phyloP scores from a whole-genome alignment of 495 filamentous ascomycete species.

The Neurospora sp. region DNA sequence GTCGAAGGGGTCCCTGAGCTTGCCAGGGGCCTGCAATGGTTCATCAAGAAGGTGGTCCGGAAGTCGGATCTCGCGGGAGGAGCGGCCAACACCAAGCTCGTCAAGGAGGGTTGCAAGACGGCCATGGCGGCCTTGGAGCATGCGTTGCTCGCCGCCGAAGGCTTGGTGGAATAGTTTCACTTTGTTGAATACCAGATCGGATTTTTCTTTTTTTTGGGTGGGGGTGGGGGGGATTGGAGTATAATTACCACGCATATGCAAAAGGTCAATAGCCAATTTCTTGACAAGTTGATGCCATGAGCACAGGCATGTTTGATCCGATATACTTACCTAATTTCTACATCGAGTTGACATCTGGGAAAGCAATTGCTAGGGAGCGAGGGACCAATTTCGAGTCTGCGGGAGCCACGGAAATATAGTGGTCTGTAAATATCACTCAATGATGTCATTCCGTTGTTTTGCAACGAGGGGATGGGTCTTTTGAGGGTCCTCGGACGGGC shows the following conservation, averaged over 20 bases:
- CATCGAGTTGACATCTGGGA: background rate
- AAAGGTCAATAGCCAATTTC: background rate
- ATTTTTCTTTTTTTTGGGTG: too few species aligned
- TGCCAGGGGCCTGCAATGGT: constrained; percentile 62
- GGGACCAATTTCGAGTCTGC: background rate
- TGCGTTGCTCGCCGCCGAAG: constrained; percentile 28
- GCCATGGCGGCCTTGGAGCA: constrained; percentile 49
- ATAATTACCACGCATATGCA: background rate
- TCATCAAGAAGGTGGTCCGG: constrained; percentile 64
- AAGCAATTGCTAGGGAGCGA: background rate
- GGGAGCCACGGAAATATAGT: background rate
- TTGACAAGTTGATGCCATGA: background rate
- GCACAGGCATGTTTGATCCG: background rate
- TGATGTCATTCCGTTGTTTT: background rate
- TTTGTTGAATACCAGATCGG: background rate
- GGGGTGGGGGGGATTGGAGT: background rate
- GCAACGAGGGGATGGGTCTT: background rate
- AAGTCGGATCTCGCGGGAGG: constrained; percentile 60
- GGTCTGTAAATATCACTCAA: background rate
- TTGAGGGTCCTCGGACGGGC: background rate
- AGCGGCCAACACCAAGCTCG: constrained; percentile 47
- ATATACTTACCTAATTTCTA: background rate
- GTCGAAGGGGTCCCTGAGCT: constrained; percentile 51
- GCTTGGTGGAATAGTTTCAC: background rate
- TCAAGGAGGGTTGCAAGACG: constrained; percentile 63